Percentiles rank a stretch among this genome's conserved stretches.
Conservation (phyloP, 352 stramenopile genomes). For the Phytophthora hybrid region DNA sequence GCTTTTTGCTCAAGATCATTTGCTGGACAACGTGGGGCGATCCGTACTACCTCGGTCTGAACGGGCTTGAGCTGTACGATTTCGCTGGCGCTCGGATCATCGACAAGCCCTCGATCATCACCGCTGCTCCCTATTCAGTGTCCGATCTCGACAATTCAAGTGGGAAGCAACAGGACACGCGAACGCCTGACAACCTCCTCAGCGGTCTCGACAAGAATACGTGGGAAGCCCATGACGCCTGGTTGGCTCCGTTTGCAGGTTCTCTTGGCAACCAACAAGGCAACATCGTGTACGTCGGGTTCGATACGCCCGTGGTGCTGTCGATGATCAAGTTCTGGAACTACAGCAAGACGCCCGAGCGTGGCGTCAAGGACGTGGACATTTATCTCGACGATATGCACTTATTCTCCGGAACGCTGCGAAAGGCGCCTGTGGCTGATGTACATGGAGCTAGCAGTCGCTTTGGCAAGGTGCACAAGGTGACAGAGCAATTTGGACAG, state of each 20-base stretch:
- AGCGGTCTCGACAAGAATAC: conserved; percentile 79
- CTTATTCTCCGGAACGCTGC: conserved; percentile 73
- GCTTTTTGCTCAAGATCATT: conserved; percentile 87
- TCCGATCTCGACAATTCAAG: conserved; percentile 43
- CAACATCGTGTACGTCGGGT: conserved; percentile 80
- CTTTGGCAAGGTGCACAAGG: conserved; percentile 48
- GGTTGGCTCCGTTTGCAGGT: conserved; percentile 77
- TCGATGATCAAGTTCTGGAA: conserved; percentile 92
- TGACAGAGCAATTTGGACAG: conserved; percentile 80
- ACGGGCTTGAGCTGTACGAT: conserved; percentile 86
- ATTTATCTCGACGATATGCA: conserved; percentile 91
- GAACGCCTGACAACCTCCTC: conserved; percentile 70
- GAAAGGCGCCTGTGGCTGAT: conserved; percentile 49
- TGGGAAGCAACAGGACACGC: conserved; percentile 42
- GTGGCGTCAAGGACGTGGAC: conserved; percentile 84
- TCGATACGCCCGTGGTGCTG: conserved; percentile 73
- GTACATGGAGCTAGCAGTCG: conserved; percentile 33
- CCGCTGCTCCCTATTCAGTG: conserved; percentile 68
- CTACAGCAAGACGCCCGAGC: conserved; percentile 87
- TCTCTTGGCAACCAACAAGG: conserved; percentile 62
- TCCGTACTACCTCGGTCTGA: conserved; percentile 86
- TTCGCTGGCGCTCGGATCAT: conserved; percentile 51
- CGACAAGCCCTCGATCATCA: conserved; percentile 45
- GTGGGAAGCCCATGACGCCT: conserved; percentile 76
- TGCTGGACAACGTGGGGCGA: conserved; percentile 87